Percentiles rank a stretch among this genome's conserved stretches.
These are phyloP conservation scores for Stachybotrys chartarum DNA, from an alignment of 2,329 filamentous ascomycete species.

Conservation along the genomic window DNA sequence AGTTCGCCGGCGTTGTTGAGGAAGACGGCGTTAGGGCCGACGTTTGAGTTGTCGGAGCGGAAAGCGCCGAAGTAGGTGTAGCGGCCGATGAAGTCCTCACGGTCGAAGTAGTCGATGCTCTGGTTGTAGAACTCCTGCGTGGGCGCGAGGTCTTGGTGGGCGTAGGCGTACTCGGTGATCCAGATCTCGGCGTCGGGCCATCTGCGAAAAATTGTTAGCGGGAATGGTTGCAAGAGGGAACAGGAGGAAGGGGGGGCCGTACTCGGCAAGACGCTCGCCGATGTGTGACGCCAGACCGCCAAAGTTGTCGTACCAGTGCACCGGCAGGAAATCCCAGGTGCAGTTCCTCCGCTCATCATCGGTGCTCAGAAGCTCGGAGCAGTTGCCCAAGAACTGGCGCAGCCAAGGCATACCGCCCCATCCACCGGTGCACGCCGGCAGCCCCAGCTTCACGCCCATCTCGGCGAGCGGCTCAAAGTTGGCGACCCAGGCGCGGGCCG, in stretches of 20 bases:
- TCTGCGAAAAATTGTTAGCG: slow-evolving; percentile 21
- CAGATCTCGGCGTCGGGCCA: slow-evolving; percentile 60
- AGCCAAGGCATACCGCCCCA: slow-evolving; percentile 59
- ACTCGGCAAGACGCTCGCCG: slow-evolving; percentile 38
- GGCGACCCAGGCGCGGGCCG: slow-evolving; percentile 62
- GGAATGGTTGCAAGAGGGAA: not conserved
- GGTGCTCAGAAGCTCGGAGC: slow-evolving; percentile 48
- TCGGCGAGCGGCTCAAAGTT: slow-evolving; percentile 63
- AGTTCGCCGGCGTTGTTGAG: slow-evolving; percentile 60
- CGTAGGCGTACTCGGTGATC: slow-evolving; percentile 70
- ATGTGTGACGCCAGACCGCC: slow-evolving; percentile 60
- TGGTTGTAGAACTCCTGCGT: slow-evolving; percentile 64
- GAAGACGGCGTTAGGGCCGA: slow-evolving; percentile 67
- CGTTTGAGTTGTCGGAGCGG: slow-evolving; percentile 60
- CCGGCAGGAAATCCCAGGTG: slow-evolving; percentile 54
- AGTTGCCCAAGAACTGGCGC: slow-evolving; percentile 55
- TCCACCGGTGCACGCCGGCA: slow-evolving; percentile 63
- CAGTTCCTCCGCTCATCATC: slow-evolving; percentile 38
- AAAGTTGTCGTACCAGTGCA: slow-evolving; percentile 66
- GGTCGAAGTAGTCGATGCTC: slow-evolving; percentile 59
- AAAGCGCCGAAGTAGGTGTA: slow-evolving; percentile 77
- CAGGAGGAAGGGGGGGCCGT: slow-evolving; percentile 9
- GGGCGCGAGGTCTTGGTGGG: slow-evolving; percentile 45
- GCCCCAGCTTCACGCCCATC: slow-evolving; percentile 59
- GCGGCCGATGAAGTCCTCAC: slow-evolving; percentile 45